These are phyloP conservation scores for Apophysomyces variabilis DNA, from an alignment of 371 early-diverging fungal species.

Conservation along the genomic window DNA sequence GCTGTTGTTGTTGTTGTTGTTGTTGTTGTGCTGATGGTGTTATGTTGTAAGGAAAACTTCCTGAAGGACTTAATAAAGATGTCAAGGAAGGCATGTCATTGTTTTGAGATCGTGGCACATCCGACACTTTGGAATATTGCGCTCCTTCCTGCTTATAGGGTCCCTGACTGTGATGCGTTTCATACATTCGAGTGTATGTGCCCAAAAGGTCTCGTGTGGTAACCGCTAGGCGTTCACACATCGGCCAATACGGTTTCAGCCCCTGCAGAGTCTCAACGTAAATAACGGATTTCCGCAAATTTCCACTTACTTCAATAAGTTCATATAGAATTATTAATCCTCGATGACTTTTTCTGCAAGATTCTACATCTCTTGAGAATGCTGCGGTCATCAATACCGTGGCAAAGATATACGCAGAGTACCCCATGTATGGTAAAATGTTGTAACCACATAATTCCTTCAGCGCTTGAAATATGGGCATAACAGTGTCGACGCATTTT, in stretches of 20 bases:
- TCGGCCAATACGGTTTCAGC: conserved; percentile 44
- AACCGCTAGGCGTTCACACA: conserved; percentile 43
- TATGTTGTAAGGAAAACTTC: background rate
- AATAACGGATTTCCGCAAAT: background rate
- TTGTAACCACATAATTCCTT: conserved; percentile 45
- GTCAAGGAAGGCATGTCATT: conserved; percentile 2
- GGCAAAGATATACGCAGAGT: conserved; percentile 51
- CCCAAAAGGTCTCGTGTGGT: conserved; percentile 45
- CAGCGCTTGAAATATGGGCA: conserved; percentile 38
- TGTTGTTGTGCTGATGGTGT: background rate
- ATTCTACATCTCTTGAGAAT: conserved; percentile 39
- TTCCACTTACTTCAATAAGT: background rate
- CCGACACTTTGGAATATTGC: background rate
- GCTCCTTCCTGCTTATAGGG: background rate
- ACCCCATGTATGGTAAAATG: conserved; percentile 40
- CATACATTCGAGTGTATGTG: conserved; percentile 44
- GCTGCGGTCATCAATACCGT: conserved; percentile 52
- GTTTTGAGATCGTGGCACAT: conserved; percentile 1
- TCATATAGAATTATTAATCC: conserved; percentile 32
- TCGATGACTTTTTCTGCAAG: conserved; percentile 37
- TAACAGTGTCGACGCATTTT: conserved; percentile 35
- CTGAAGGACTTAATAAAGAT: background rate
- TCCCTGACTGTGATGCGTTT: conserved; percentile 8
- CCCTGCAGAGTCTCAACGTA: background rate
- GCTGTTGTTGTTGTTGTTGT: background rate